Percentiles rank a stretch among this genome's conserved stretches.
phyloP scores from a whole-genome alignment of 1,284 basidiomycete genomes.

The Boletellus deceptivus region DNA sequence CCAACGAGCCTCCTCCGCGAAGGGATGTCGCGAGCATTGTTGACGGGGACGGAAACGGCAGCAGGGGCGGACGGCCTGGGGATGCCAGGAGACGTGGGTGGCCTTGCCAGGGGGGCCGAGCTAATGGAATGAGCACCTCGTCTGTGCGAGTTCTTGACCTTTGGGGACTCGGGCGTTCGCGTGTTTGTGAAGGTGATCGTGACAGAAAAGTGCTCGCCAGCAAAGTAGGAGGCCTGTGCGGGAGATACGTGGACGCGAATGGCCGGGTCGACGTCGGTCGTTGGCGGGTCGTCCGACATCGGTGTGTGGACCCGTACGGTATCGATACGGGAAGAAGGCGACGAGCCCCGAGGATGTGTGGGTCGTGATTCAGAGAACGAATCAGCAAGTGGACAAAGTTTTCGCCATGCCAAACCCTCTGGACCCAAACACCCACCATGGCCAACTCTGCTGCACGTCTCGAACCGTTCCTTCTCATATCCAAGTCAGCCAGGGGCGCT shows the following conservation, averaged over 20 bases:
- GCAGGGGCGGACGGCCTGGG: conserved; percentile 42
- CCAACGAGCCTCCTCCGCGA: conserved; percentile 30
- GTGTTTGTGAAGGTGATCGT: conserved; percentile 88
- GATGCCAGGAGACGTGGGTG: conserved; percentile 75
- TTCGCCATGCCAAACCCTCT: conserved; percentile 1
- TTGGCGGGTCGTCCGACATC: conserved; percentile 11
- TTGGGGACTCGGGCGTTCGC: conserved; percentile 48
- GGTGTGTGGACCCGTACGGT: conserved; percentile 19
- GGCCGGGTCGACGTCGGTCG: conserved; percentile 39
- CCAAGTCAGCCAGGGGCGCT: conserved; percentile 86
- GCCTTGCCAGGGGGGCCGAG: conserved; percentile 68
- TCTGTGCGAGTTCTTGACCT: conserved; percentile 50
- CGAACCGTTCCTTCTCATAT: conserved; percentile 88
- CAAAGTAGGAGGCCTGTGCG: conserved; percentile 87
- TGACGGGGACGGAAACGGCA: conserved; percentile 23
- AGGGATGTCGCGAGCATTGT: conserved; percentile 20
- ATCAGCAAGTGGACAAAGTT: neutral
- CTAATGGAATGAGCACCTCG: conserved; percentile 73
- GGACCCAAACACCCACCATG: conserved; percentile 25
- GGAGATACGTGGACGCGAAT: conserved; percentile 73
- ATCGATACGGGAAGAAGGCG: conserved; percentile 11
- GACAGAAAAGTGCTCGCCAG: conserved; percentile 84
- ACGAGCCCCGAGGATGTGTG: neutral
- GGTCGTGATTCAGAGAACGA: neutral
- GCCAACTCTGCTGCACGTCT: conserved; percentile 61